phyloP scores from a whole-genome alignment of 805 yeast species.

The Candida chilensis region DNA sequence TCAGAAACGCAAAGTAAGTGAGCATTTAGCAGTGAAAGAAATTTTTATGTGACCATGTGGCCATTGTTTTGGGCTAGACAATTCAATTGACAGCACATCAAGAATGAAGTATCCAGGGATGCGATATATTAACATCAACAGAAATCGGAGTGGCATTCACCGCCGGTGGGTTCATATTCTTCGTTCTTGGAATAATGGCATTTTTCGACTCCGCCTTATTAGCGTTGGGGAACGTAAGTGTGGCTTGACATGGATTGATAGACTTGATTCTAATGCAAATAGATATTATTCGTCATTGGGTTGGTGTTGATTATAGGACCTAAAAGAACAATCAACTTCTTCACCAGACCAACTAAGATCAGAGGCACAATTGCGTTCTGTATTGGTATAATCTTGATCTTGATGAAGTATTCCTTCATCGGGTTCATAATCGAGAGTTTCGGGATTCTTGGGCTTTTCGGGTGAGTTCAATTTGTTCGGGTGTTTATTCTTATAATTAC shows the following conservation, averaged over 20 bases:
- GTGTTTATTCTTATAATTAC: not conserved
- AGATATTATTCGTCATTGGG: conserved; percentile 68
- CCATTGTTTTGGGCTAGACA: too few species aligned
- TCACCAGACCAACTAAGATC: conserved; percentile 78
- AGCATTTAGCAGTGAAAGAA: too few species aligned
- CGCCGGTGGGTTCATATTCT: conserved; percentile 72
- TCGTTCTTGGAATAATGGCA: conserved; percentile 73
- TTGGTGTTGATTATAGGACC: conserved; percentile 81
- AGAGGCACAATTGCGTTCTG: conserved; percentile 79
- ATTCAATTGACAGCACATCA: too few species aligned
- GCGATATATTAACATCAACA: conserved; percentile 17
- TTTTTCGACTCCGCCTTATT: conserved; percentile 83
- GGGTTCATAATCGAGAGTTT: conserved; percentile 82
- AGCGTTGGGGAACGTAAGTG: conserved; percentile 72
- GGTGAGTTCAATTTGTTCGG: conserved; percentile 5
- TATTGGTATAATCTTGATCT: conserved; percentile 67
- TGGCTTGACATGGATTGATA: not conserved
- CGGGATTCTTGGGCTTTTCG: conserved; percentile 88
- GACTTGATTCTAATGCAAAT: not conserved
- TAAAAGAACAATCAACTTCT: conserved; percentile 71
- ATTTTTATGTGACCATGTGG: too few species aligned
- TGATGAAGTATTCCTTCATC: conserved; percentile 66
- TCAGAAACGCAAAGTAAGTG: conserved; percentile 68
- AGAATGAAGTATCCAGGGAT: not conserved
- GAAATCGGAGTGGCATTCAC: conserved; percentile 92